Conservation (phyloP, 495 filamentous ascomycete genomes). For the Hyaloscypha variabilis region DNA sequence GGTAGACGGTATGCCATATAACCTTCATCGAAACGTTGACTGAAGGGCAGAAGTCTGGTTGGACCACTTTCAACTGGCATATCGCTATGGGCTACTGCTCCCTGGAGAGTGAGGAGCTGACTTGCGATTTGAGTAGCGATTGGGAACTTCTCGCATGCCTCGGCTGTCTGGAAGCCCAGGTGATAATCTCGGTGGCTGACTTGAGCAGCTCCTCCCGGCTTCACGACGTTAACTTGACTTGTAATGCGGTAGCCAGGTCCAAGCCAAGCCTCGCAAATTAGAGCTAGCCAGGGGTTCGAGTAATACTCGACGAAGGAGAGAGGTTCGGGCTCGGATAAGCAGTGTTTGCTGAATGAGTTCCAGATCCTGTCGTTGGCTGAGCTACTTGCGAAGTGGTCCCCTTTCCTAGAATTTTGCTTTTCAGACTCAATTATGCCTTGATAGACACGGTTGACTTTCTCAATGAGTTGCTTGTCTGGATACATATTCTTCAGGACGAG, state of each 20-base stretch:
- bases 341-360: constrained; percentile 62
- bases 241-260: constrained; percentile 56
- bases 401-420: constrained; percentile 35
- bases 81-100: constrained; percentile 56
- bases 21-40: constrained; percentile 52
- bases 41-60: constrained; percentile 56
- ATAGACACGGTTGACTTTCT: constrained; percentile 44
- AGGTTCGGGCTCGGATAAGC: constrained; percentile 42
- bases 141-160: constrained; percentile 42
- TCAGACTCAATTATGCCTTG: constrained; percentile 47
- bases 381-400: constrained; percentile 56
- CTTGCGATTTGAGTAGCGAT: constrained; percentile 44
- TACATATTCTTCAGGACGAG: constrained; percentile 53
- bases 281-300: constrained; percentile 52
- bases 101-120: constrained; percentile 57
- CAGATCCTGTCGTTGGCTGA: constrained; percentile 57
- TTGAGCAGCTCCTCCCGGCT: constrained; percentile 53
- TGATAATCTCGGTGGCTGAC: constrained; percentile 59
- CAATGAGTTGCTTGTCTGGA: constrained; percentile 34
- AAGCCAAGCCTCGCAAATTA: constrained; percentile 50
- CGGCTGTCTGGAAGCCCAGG: constrained; percentile 52
- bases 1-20: constrained; percentile 52
- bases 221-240: constrained; percentile 58
- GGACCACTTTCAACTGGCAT: constrained; percentile 57
- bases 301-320: constrained; percentile 59